Percentiles rank a stretch among this genome's conserved stretches.
Conservation (phyloP, 495 filamentous ascomycete species). For the Talaromyces trachyspermus region DNA sequence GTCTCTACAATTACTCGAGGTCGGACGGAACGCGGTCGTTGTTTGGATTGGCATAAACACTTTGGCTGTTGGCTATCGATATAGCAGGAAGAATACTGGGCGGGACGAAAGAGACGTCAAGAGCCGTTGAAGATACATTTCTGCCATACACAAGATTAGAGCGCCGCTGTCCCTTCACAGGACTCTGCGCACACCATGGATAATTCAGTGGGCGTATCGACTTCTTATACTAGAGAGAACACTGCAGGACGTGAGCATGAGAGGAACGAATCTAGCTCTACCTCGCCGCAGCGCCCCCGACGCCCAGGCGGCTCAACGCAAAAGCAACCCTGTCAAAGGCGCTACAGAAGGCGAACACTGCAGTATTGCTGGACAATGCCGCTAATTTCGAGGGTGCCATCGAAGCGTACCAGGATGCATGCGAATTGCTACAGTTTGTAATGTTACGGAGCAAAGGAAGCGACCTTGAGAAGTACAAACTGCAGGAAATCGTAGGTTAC, state of each 20-base stretch:
- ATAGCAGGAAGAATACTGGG: no score
- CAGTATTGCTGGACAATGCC: slow-evolving; percentile 88
- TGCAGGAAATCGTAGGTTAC: slow-evolving; percentile 81
- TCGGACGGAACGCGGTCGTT: no score
- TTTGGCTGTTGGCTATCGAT: no score
- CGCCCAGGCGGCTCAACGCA: slow-evolving; percentile 52
- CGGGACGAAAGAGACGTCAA: no score
- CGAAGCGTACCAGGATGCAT: slow-evolving; percentile 86
- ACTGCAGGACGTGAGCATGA: slow-evolving; percentile 16
- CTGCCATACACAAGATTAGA: no score
- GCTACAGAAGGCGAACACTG: slow-evolving; percentile 88
- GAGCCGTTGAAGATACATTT: no score
- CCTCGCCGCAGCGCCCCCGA: slow-evolving; percentile 21
- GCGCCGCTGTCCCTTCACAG: no score
- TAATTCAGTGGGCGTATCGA: slow-evolving; percentile 12
- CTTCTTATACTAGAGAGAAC: slow-evolving; percentile 10
- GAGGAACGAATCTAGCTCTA: slow-evolving; percentile 20
- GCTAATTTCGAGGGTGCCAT: slow-evolving; percentile 90
- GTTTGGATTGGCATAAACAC: no score
- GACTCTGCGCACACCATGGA: slow-evolving; percentile 14
- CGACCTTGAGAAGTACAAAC: slow-evolving; percentile 72
- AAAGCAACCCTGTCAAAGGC: slow-evolving; percentile 92
- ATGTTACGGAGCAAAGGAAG: slow-evolving; percentile 72
- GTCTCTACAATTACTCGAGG: no score
- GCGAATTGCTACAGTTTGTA: slow-evolving; percentile 75